Conservation (phyloP, 495 filamentous ascomycete genomes). For the Viridothelium virens region DNA sequence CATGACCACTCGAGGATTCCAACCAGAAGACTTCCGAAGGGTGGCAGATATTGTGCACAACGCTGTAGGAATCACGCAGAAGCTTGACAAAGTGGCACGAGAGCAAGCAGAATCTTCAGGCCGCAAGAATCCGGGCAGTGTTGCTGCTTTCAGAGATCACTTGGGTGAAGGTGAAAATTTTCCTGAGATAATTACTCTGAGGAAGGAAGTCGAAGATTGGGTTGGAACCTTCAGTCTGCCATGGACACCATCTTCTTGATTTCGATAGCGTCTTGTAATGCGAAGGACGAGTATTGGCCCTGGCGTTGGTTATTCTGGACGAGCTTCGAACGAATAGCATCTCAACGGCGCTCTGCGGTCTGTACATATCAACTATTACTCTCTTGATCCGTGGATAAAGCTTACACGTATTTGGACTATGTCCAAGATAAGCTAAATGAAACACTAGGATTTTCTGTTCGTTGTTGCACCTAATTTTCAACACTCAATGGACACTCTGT, state of each 20-base stretch:
- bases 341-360: no score
- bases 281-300: neutral
- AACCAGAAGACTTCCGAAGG: conserved; percentile 74
- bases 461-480: no score
- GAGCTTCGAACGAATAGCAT: no score
- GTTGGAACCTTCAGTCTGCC: conserved; percentile 85
- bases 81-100: conserved; percentile 71
- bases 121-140: conserved; percentile 66
- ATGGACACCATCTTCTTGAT: conserved; percentile 49
- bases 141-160: conserved; percentile 80
- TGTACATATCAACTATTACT: no score
- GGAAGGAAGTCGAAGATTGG: conserved; percentile 91
- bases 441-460: no score
- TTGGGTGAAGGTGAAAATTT: conserved; percentile 76
- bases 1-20: conserved; percentile 94
- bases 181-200: conserved; percentile 75
- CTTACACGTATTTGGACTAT: no score
- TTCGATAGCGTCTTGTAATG: neutral
- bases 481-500: no score
- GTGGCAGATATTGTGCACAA: conserved; percentile 93
- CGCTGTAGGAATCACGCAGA: conserved; percentile 73
- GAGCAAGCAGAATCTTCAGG: conserved; percentile 69
- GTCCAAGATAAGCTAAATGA: no score
- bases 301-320: neutral
- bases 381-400: no score